Evolutionary conservation across 169 alveolate species (phyloP), one percentile per base, ranked within the genome.

Genomic region (Cryptosporidium baileyi): DNA sequence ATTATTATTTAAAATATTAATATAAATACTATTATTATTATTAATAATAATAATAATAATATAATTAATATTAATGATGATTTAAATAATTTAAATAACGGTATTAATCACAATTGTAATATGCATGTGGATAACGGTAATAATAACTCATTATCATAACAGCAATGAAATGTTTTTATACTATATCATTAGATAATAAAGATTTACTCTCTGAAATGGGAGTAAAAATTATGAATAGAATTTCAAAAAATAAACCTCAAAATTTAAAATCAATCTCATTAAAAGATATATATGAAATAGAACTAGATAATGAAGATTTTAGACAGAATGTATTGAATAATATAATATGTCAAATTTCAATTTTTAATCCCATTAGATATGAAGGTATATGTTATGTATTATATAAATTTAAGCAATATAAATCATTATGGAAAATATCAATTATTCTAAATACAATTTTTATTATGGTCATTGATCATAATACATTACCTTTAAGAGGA

Each of bases 291-390:
- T 65, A 65, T 32, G 63, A 47, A 19, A 0, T 62, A 6, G 47
- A 65, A 26, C 45, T 65, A 6, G 81, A 65, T 26, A 32, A 54
- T 47, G 81, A 65, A 15, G 63, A 65, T 11, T 65, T 65, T 49
- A 65, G 81, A 60, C 81, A 65, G 36, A 26, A 36, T 36, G 85
- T 74, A 15, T 52, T 74, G 38, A 74, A 57, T 40, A 15, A 30
- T 36, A 57, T 74, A 38, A 54, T 57, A 26, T 49, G 60, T 22
- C 85, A 74, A 47, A 32, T 74, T 1, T 38, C 57, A 40, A 54
- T 74, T 54, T 36, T 74, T 17, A 26, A 74, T 15, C 85, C 85
- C 15, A 54, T 74, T n/a, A 74, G 85, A 40, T 74, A 54, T 36
- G 85, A 74, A 41, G 65, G 74, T 9, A 38, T 74, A 11, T 74